Percentiles rank a stretch among this genome's conserved stretches.
Evolutionary conservation across 2,329 filamentous ascomycete genomes (phyloP).

Genomic region (Diaporthe sp.): DNA sequence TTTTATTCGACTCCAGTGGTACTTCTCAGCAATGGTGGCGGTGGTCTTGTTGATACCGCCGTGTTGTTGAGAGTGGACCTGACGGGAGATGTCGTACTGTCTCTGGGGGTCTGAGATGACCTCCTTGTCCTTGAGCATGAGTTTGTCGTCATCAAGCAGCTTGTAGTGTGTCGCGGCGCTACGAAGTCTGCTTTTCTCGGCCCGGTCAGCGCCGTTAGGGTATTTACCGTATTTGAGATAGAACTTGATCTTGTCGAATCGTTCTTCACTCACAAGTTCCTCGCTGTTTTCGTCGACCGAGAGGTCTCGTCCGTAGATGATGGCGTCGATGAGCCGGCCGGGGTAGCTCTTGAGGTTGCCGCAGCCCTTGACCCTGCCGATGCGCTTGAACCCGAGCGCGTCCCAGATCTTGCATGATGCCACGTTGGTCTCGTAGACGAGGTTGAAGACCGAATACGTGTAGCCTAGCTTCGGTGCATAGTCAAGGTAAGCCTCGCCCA

Average conservation of each 20-base stretch:
- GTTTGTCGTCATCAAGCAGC: slow-evolving; percentile 79
- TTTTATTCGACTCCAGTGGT: slow-evolving; percentile 98
- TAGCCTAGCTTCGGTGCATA: slow-evolving; percentile 87
- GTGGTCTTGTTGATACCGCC: slow-evolving; percentile 99
- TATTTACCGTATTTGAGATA: slow-evolving; percentile 97
- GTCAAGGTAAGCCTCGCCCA: slow-evolving; percentile 83
- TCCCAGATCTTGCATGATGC: slow-evolving; percentile 94
- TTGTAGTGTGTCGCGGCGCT: slow-evolving; percentile 97
- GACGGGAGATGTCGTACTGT: slow-evolving; percentile 90
- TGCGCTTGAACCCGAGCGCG: slow-evolving; percentile 90
- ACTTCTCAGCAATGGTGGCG: slow-evolving; percentile 90
- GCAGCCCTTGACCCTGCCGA: slow-evolving; percentile 82
- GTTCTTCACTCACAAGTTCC: slow-evolving; percentile 91
- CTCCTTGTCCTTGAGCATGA: slow-evolving; percentile 98
- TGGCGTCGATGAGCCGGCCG: slow-evolving; percentile 78
- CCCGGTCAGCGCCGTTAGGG: slow-evolving; percentile 90
- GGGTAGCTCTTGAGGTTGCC: slow-evolving; percentile 78
- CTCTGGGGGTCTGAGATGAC: slow-evolving; percentile 90
- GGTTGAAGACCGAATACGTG: slow-evolving; percentile 92
- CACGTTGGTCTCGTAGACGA: slow-evolving; percentile 94
- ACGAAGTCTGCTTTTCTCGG: slow-evolving; percentile 93
- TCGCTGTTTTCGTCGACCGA: slow-evolving; percentile 72
- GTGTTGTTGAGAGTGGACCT: slow-evolving; percentile 81
- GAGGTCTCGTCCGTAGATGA: slow-evolving; percentile 80
- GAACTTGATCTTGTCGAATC: slow-evolving; percentile 98